Conservation (phyloP, 768 basidiomycete genomes). For the Pleurotus platypus region DNA sequence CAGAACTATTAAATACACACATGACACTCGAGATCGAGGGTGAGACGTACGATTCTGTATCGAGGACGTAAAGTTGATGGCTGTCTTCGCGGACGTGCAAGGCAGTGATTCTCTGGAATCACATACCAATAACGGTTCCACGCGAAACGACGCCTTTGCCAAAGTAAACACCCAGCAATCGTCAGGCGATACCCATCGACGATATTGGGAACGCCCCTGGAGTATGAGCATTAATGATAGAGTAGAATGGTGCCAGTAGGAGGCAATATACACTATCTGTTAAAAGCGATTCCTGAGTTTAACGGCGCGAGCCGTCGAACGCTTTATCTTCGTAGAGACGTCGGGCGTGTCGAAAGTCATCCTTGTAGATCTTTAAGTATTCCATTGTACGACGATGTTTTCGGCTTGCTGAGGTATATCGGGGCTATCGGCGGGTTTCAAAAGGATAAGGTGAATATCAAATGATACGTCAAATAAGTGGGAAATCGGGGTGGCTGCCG, state of each 20-base stretch:
- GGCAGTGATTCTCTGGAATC: too few relatives aligned
- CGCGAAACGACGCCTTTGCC: slow-evolving; percentile 81
- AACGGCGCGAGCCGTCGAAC: slow-evolving; percentile 90
- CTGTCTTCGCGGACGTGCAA: slow-evolving; percentile 33
- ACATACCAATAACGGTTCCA: slow-evolving; percentile 72
- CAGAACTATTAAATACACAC: background rate
- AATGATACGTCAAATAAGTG: slow-evolving; percentile 81
- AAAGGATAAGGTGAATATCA: slow-evolving; percentile 92
- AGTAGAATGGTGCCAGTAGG: background rate
- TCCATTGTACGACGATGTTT: slow-evolving; percentile 69
- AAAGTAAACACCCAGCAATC: slow-evolving; percentile 84
- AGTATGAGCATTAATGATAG: slow-evolving; percentile 20
- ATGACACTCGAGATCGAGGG: background rate
- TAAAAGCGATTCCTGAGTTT: slow-evolving; percentile 97
- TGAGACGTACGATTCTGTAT: slow-evolving; percentile 62
- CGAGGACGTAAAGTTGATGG: slow-evolving; percentile 76
- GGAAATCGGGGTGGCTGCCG: slow-evolving; percentile 49
- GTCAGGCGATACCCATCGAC: slow-evolving; percentile 93
- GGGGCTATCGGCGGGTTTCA: slow-evolving; percentile 98
- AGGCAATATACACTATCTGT: slow-evolving; percentile 49
- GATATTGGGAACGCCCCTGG: slow-evolving; percentile 91
- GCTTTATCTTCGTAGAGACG: slow-evolving; percentile 79
- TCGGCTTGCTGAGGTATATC: slow-evolving; percentile 95
- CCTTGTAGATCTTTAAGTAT: slow-evolving; percentile 92
- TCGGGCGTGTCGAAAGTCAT: slow-evolving; percentile 85